phyloP scores from a whole-genome alignment of 768 basidiomycete genomes.

The Amanita jacksonii region DNA sequence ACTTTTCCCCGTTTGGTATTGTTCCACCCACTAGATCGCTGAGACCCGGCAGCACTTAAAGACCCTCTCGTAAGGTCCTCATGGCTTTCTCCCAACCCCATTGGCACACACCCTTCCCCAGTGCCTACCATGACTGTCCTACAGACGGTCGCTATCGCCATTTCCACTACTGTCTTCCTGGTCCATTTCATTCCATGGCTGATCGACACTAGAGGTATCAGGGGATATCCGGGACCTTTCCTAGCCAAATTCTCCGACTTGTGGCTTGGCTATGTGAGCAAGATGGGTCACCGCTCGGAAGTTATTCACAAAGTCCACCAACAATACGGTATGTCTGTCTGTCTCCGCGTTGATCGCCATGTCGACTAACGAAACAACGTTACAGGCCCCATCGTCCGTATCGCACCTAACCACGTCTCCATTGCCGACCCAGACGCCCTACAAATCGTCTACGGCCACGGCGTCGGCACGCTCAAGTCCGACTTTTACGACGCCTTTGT shows the following conservation, averaged over 20 bases:
- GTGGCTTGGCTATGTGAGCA: conserved; percentile 61
- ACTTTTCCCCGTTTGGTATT: no score
- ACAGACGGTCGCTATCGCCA: conserved; percentile 16
- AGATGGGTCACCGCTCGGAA: conserved; percentile 68
- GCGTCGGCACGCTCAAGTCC: conserved; percentile 75
- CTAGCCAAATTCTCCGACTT: conserved; percentile 62
- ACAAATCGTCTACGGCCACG: conserved; percentile 66
- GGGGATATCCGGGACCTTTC: conserved; percentile 57
- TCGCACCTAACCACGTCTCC: conserved; percentile 72
- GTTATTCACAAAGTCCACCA: conserved; percentile 63
- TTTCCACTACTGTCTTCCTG: conserved; percentile 22
- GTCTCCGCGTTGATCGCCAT: conserved; percentile 22
- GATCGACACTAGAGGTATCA: conserved; percentile 48
- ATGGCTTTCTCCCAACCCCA: conserved; percentile 6
- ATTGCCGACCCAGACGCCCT: conserved; percentile 74
- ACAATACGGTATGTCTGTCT: conserved; percentile 49
- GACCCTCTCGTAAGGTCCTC: neutral
- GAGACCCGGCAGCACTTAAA: conserved; percentile 7
- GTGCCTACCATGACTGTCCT: conserved; percentile 18
- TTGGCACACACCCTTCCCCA: neutral
- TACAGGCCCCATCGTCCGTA: conserved; percentile 43
- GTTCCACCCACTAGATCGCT: no score
- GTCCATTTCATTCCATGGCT: conserved; percentile 42
- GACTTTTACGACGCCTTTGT: conserved; percentile 78
- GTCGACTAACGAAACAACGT: conserved; percentile 14